Evolutionary conservation across 2,329 filamentous ascomycete genomes (phyloP), one percentile per base, ranked within the genome.

Genomic region (Eurotiales sp.): DNA sequence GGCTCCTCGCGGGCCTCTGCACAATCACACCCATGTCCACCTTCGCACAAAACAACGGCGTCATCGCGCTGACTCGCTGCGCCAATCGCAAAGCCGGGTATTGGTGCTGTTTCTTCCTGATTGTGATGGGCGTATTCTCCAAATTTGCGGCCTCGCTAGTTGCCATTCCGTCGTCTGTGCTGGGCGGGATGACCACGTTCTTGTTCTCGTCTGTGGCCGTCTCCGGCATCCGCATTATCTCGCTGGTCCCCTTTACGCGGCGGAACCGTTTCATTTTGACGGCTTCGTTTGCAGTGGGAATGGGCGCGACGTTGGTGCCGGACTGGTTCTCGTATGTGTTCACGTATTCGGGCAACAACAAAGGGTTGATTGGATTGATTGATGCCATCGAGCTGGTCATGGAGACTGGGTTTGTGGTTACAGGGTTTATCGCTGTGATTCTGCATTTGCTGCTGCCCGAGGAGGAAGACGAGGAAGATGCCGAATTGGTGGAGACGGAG

Each of bases 371-470:
- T 67, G 73, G 73, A 1, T 63, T 76, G 51, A 62, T 74, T 27
- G 64, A 74, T 51, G 72, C 72, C 8, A 69, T 90, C 52, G 77
- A 79, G 4, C 72, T 91, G 36, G 75, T 90, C 52, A 85, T 90
- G 80, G 80, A 86, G 70, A 90, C 72, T 21, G 72, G 72, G 0
- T 75, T 75, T 39, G 72, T 72, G 2, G 76, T 95, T 17, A 86
- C 87, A 0, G 90, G 87, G 0, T 79, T 90, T 21, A 64, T 91
- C 36, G 83, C 83, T 46, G 77, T 93, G 63, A 67, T 88, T 19
- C 75, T 96, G 45, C 95, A 95, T 64, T 67, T 93, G 45, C 58
- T 82, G 0, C 71, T 95, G 14, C 81, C 84, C 0, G 85, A 88
- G 61, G 90, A 95, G 70, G 88, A 89, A 59, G 86, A 88, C 39